Evolutionary conservation across 768 basidiomycete species (phyloP), one percentile per base, ranked within the genome.

Genomic region (Crassisporium funariophilum): DNA sequence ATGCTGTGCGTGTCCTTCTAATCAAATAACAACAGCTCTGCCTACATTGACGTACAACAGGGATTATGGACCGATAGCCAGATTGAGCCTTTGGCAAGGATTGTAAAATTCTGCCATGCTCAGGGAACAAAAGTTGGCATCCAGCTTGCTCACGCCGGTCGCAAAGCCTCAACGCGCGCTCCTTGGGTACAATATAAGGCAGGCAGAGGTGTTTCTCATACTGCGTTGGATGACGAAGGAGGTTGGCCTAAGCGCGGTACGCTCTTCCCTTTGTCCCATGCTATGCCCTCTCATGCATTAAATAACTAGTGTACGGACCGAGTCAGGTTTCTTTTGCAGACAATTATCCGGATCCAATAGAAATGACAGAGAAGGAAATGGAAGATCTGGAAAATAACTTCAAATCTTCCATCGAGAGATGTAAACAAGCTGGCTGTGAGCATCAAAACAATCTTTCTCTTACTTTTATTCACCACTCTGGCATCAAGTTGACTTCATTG

Each of bases 51-150:
- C n/a, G 7, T 12, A 10, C 8, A 21, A 47, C 42, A 82, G 76
- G 84, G 83, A 1, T 66, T 93, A 16, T 93, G 91, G 90, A 65
- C 72, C 1, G 89, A 93, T 60, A 74, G 75, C 2, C 92, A 93
- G 44, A 84, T 90, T 35, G 78, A 73, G 23, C 81, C 84, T 11
- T 65, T 89, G 29, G 81, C 80, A 58, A 76, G 82, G 22, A 82
- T 92, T 44, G 84, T 89, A 40, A 73, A 88, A 47, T 91, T 92
- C 58, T 75, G 75, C 12, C 87, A 90, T 56, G 68, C 78, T 0
- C 86, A 89, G 37, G 84, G 81, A 7, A 77, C 83, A 1, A 73
- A 77, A 38, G 82, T 93, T 20, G 91, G 87, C 1, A 74, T 94
- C 23, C 91, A 94, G 60, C 79, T 94, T 15, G 79, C 82, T 0